phyloP scores from a whole-genome alignment of 2,329 filamentous ascomycete genomes.

The Aspergillus sp. region DNA sequence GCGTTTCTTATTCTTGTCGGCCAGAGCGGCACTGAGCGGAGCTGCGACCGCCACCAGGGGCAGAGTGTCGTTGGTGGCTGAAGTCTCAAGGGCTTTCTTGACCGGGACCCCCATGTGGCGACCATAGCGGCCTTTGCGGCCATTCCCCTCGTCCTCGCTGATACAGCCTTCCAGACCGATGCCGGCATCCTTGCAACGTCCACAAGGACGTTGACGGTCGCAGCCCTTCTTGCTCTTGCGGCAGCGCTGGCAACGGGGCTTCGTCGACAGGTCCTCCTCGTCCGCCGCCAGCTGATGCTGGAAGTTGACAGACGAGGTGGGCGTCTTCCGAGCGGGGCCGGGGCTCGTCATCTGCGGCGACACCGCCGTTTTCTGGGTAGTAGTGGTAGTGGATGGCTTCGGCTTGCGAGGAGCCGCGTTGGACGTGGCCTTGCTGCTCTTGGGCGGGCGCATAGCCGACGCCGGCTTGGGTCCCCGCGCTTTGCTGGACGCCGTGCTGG shows the following conservation, averaged over 20 bases:
- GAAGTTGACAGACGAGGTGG: slow-evolving; percentile 60
- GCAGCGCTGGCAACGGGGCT: slow-evolving; percentile 96
- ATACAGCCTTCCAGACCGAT: slow-evolving; percentile 91
- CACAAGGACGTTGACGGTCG: slow-evolving; percentile 91
- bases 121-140: slow-evolving; percentile 87
- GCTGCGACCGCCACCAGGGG: slow-evolving; percentile 31
- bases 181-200: slow-evolving; percentile 92
- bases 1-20: slow-evolving; percentile 67
- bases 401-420: slow-evolving; percentile 35
- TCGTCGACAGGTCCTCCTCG: slow-evolving; percentile 88
- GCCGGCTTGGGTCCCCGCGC: slow-evolving; percentile 28
- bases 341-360: slow-evolving; percentile 31
- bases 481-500: slow-evolving; percentile 29
- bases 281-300: slow-evolving; percentile 62
- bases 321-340: slow-evolving; percentile 54
- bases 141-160: slow-evolving; percentile 96
- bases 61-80: slow-evolving; percentile 54
- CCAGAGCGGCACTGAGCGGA: slow-evolving; percentile 26
- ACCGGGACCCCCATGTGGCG: slow-evolving; percentile 67
- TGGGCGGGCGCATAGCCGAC: slow-evolving; percentile 23
- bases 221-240: slow-evolving; percentile 99
- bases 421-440: slow-evolving; percentile 34
- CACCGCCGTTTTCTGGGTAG: slow-evolving; percentile 41
- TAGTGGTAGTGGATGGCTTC: slow-evolving; percentile 25
- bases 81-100: slow-evolving; percentile 51